Evolutionary conservation across 352 stramenopile genomes (phyloP).

Genomic region (Globisporangium nagaii): DNA sequence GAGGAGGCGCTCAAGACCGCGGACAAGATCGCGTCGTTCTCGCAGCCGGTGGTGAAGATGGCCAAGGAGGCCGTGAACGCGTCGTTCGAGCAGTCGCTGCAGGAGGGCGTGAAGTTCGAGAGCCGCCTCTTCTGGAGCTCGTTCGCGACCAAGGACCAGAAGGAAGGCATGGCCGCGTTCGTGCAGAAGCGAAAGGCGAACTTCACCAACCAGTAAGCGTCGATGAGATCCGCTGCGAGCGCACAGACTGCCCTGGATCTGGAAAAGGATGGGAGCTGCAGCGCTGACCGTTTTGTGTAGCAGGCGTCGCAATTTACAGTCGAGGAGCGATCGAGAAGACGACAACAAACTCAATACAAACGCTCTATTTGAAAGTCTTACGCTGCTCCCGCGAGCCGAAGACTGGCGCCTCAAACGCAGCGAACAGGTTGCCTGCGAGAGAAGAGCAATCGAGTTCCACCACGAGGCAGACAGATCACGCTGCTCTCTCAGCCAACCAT

Average conservation of each 20-base stretch:
- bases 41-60: conserved; percentile 94
- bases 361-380: conserved; percentile 1
- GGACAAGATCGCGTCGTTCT: conserved; percentile 95
- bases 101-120: conserved; percentile 96
- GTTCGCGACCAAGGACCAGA: conserved; percentile 94
- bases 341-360: not conserved
- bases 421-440: too few species aligned
- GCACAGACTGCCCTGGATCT: too few species aligned
- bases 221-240: too few species aligned
- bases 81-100: conserved; percentile 89
- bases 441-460: too few species aligned
- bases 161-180: conserved; percentile 97
- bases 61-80: conserved; percentile 96
- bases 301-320: not conserved
- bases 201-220: conserved; percentile 91
- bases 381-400: too few species aligned
- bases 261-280: too few species aligned
- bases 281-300: not conserved
- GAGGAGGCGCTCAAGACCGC: conserved; percentile 95
- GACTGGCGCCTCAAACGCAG: too few species aligned
- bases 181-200: conserved; percentile 95
- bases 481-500: too few species aligned
- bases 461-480: too few species aligned
- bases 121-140: conserved; percentile 97
- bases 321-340: not conserved